These are phyloP conservation scores for Phyllosticta paracitricarpa DNA, from an alignment of 2,329 filamentous ascomycete species.

Conservation along the genomic window DNA sequence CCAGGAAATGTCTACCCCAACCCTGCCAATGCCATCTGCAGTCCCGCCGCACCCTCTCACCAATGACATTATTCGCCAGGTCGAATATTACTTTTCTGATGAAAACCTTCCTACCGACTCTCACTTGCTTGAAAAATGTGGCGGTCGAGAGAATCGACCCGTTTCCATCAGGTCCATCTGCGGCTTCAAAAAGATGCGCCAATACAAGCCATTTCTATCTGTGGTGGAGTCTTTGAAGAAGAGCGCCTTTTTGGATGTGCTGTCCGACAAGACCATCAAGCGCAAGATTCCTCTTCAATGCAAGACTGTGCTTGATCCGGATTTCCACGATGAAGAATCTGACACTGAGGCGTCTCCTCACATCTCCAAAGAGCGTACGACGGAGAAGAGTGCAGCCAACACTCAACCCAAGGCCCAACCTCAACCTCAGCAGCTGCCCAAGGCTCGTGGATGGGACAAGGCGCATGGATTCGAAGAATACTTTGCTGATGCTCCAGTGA, in stretches of 20 bases:
- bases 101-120: conserved; percentile 35
- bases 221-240: conserved; percentile 34
- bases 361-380: background rate
- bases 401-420: conserved; percentile 8
- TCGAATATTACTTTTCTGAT: conserved; percentile 43
- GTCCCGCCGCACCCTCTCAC: conserved; percentile 13
- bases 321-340: conserved; percentile 1
- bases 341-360: conserved; percentile 13
- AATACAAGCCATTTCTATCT: conserved; percentile 28
- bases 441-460: conserved; percentile 14
- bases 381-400: background rate
- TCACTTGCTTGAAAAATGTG: conserved; percentile 32
- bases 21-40: background rate
- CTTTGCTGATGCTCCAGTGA: conserved; percentile 71
- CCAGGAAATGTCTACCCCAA: background rate
- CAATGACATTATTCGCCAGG: conserved; percentile 22
- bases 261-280: conserved; percentile 32
- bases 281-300: conserved; percentile 32
- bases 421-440: conserved; percentile 11
- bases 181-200: conserved; percentile 37
- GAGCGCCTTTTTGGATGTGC: conserved; percentile 33
- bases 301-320: conserved; percentile 19
- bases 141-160: conserved; percentile 31
- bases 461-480: conserved; percentile 52
- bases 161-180: conserved; percentile 35